These are phyloP conservation scores for Exserohilum rostratum DNA, from an alignment of 2,329 filamentous ascomycete species.

Conservation along the genomic window DNA sequence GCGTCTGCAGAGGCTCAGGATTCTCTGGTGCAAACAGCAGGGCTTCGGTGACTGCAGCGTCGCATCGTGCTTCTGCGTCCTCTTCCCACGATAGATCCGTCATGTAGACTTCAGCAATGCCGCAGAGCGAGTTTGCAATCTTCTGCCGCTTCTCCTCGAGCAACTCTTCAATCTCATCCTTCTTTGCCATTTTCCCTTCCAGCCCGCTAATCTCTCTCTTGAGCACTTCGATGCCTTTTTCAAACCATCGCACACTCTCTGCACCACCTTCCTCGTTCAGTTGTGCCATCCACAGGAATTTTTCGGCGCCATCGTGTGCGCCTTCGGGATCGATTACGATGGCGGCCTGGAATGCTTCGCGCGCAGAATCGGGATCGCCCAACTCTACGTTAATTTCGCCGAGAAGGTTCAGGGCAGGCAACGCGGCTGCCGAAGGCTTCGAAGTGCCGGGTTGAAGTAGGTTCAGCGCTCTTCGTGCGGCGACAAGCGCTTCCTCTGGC, in stretches of 20 bases:
- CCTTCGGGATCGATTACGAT: slow-evolving; percentile 80
- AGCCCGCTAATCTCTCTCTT: slow-evolving; percentile 72
- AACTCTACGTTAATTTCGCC: slow-evolving; percentile 83
- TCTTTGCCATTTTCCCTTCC: slow-evolving; percentile 53
- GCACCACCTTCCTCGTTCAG: slow-evolving; percentile 70
- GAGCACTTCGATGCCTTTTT: slow-evolving; percentile 73
- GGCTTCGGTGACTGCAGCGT: slow-evolving; percentile 87
- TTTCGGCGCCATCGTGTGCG: slow-evolving; percentile 83
- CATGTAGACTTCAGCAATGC: slow-evolving; percentile 97
- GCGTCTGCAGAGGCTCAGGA: slow-evolving; percentile 91
- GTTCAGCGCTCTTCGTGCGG: slow-evolving; percentile 61
- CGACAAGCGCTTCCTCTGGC: slow-evolving; percentile 61
- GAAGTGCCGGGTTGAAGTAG: slow-evolving; percentile 50
- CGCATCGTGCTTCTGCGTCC: slow-evolving; percentile 87
- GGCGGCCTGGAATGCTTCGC: slow-evolving; percentile 73
- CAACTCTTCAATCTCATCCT: slow-evolving; percentile 40
- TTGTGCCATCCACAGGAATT: slow-evolving; percentile 94
- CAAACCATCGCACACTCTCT: slow-evolving; percentile 67
- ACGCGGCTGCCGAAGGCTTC: slow-evolving; percentile 53
- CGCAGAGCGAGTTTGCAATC: slow-evolving; percentile 89
- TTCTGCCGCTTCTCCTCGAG: slow-evolving; percentile 76
- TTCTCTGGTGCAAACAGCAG: slow-evolving; percentile 80
- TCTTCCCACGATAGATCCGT: slow-evolving; percentile 92
- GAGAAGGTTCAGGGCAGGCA: slow-evolving; percentile 74
- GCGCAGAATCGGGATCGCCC: slow-evolving; percentile 78